A percentile compares a stretch with the other conserved stretches of the same genome.
These are phyloP conservation scores for Salix exigua DNA, from an alignment of 345 rosid species.

Conservation along the genomic window DNA sequence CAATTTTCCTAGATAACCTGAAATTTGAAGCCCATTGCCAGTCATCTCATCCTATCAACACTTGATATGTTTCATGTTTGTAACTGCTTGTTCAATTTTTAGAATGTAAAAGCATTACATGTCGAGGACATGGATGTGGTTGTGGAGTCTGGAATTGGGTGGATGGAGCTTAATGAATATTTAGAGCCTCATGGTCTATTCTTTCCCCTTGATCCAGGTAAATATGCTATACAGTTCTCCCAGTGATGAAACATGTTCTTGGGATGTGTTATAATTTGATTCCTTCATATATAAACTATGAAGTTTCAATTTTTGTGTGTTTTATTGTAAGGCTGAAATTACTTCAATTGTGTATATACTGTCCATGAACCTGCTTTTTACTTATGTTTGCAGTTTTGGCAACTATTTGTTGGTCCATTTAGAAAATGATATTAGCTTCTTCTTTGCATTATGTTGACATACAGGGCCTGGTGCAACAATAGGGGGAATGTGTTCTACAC, in stretches of 20 bases:
- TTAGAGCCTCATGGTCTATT: constrained; percentile 81
- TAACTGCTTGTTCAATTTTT: constrained; percentile 7
- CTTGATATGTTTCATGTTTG: not conserved
- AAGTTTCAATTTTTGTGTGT: not conserved
- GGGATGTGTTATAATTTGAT: not conserved
- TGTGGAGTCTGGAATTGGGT: constrained; percentile 96
- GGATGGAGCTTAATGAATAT: constrained; percentile 91
- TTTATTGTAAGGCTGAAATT: not conserved
- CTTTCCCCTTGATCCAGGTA: constrained; percentile 97
- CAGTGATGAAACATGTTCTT: not conserved
- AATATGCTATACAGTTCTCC: constrained; percentile 2
- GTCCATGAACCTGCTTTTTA: not conserved
- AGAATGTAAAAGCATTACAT: constrained; percentile 83
- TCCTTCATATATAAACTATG: not conserved
- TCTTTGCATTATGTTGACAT: constrained; percentile 16
- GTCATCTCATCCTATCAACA: not conserved
- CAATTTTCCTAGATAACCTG: not conserved
- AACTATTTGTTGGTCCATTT: constrained; percentile 9
- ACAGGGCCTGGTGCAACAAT: constrained; percentile 94
- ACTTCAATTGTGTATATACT: not conserved
- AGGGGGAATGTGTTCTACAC: constrained; percentile 98
- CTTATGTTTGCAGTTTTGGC: not conserved
- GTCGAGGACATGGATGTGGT: constrained; percentile 92
- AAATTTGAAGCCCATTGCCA: not conserved
- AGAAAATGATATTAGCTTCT: not conserved